Percentiles rank a stretch among this genome's conserved stretches.
phyloP scores from a whole-genome alignment of 2,329 filamentous ascomycete species.

The Paraphoma chrysanthemicola region DNA sequence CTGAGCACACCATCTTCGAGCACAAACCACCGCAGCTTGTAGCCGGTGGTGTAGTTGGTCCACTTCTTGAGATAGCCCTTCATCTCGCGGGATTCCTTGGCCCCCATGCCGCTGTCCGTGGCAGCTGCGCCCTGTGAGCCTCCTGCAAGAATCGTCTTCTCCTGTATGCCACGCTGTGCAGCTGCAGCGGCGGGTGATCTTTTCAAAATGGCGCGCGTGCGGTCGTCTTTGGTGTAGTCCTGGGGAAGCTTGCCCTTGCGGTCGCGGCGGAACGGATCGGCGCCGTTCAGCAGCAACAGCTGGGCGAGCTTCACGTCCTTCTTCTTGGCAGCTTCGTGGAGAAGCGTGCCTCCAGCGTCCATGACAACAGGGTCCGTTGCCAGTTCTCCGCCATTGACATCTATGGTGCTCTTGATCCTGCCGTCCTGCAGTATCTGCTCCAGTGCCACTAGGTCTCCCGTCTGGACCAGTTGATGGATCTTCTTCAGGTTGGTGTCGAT shows the following conservation, averaged over 20 bases:
- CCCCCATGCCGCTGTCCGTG: slow-evolving; percentile 66
- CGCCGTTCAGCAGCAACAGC: slow-evolving; percentile 88
- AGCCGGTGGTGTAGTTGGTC: slow-evolving; percentile 98
- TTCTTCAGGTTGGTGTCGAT: slow-evolving; percentile 85
- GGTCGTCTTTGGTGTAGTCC: slow-evolving; percentile 94
- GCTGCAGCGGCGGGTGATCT: slow-evolving; percentile 92
- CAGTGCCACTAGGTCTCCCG: slow-evolving; percentile 76
- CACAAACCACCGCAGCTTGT: slow-evolving; percentile 97
- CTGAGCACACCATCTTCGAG: slow-evolving; percentile 96
- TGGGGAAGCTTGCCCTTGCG: slow-evolving; percentile 95
- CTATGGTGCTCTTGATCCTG: slow-evolving; percentile 82
- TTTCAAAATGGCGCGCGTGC: slow-evolving; percentile 86
- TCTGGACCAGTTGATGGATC: slow-evolving; percentile 78
- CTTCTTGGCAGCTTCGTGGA: slow-evolving; percentile 91
- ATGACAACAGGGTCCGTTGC: slow-evolving; percentile 79
- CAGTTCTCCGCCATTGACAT: slow-evolving; percentile 91
- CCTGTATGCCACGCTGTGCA: slow-evolving; percentile 93
- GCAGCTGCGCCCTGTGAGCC: slow-evolving; percentile 66
- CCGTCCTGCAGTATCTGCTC: slow-evolving; percentile 84
- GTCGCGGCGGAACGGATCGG: slow-evolving; percentile 93
- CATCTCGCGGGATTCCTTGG: slow-evolving; percentile 93
- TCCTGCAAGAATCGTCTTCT: slow-evolving; percentile 92
- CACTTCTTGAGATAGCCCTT: slow-evolving; percentile 99
- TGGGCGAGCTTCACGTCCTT: slow-evolving; percentile 89
- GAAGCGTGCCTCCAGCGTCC: slow-evolving; percentile 84